These are phyloP conservation scores for Brettanomyces custersianus DNA, from an alignment of 805 yeast genomes.

Conservation along the genomic window DNA sequence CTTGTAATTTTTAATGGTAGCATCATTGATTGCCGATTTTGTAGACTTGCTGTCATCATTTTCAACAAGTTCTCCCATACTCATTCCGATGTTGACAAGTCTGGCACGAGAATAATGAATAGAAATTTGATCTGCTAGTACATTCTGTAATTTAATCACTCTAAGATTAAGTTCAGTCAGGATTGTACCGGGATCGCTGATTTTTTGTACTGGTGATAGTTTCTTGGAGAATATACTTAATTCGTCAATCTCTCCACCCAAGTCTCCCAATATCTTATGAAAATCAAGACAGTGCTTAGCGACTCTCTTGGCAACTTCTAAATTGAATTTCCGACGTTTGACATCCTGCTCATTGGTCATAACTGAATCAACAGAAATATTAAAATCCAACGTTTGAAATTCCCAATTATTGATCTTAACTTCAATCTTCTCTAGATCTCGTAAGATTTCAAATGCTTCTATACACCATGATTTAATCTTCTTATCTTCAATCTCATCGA, in stretches of 20 bases:
- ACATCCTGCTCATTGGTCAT: slow-evolving; percentile 3
- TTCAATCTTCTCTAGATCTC: slow-evolving; percentile 42
- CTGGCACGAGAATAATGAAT: slow-evolving; percentile 59
- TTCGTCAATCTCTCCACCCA: slow-evolving; percentile 38
- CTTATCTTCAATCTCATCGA: slow-evolving; percentile 35
- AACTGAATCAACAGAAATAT: slow-evolving; percentile 22
- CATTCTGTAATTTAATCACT: slow-evolving; percentile 40
- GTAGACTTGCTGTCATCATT: slow-evolving; percentile 8
- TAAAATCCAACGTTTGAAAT: slow-evolving; percentile 41
- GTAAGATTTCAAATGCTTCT: slow-evolving; percentile 35
- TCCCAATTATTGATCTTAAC: slow-evolving; percentile 45
- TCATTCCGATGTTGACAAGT: slow-evolving; percentile 55
- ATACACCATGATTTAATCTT: slow-evolving; percentile 40
- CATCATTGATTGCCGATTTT: slow-evolving; percentile 24
- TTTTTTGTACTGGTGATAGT: slow-evolving; percentile 35
- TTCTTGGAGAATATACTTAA: slow-evolving; percentile 34
- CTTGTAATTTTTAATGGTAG: slow-evolving; percentile 42
- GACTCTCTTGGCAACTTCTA: slow-evolving; percentile 46
- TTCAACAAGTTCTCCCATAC: slow-evolving; percentile 35
- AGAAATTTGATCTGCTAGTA: slow-evolving; percentile 42
- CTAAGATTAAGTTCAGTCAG: slow-evolving; percentile 36
- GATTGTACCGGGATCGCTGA: slow-evolving; percentile 45
- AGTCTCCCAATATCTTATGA: slow-evolving; percentile 30
- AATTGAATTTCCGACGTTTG: slow-evolving; percentile 36
- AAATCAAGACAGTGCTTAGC: slow-evolving; percentile 40